phyloP scores from a whole-genome alignment of 2,329 filamentous ascomycete genomes.

The Aureobasidium leucospermi region DNA sequence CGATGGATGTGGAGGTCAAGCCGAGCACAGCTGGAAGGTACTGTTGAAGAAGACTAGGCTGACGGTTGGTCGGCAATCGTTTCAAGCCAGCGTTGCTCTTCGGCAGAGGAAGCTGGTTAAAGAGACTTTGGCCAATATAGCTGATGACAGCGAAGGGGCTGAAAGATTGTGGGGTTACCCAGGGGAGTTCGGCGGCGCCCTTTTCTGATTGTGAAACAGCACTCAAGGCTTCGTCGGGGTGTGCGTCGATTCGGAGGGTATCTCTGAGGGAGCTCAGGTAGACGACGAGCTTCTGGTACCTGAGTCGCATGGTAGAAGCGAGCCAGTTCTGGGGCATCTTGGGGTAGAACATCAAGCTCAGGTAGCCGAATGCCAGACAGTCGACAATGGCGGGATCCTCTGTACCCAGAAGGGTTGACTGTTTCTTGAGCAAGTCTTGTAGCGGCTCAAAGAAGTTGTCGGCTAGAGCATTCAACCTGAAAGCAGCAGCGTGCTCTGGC shows the following conservation, averaged over 20 bases:
- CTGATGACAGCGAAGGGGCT: not conserved
- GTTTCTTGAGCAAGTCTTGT: conserved; percentile 52
- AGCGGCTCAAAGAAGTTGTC: conserved; percentile 65
- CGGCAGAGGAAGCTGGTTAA: conserved; percentile 4
- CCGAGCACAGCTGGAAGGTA: conserved; percentile 10
- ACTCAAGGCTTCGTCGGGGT: conserved; percentile 6
- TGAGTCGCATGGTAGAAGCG: conserved; percentile 46
- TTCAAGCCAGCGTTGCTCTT: not conserved
- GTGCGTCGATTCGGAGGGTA: conserved; percentile 17
- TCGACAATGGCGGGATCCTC: conserved; percentile 59
- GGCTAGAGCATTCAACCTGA: conserved; percentile 68
- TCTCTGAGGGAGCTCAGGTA: conserved; percentile 29
- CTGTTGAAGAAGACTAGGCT: not conserved
- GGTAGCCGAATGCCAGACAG: conserved; percentile 72
- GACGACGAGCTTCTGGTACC: conserved; percentile 33
- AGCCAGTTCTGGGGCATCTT: conserved; percentile 57
- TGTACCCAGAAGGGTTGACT: conserved; percentile 49
- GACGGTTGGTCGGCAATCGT: not conserved
- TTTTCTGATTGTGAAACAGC: not conserved
- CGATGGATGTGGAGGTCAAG: conserved; percentile 5
- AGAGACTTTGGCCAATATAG: conserved; percentile 7
- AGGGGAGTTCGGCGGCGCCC: not conserved
- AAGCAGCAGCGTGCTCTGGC: conserved; percentile 64
- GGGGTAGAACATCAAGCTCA: conserved; percentile 63
- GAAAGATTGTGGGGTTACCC: not conserved